Percentiles rank a stretch among this genome's conserved stretches.
phyloP scores from a whole-genome alignment of 169 alveolate species.

The Cryptosporidium ryanae region DNA sequence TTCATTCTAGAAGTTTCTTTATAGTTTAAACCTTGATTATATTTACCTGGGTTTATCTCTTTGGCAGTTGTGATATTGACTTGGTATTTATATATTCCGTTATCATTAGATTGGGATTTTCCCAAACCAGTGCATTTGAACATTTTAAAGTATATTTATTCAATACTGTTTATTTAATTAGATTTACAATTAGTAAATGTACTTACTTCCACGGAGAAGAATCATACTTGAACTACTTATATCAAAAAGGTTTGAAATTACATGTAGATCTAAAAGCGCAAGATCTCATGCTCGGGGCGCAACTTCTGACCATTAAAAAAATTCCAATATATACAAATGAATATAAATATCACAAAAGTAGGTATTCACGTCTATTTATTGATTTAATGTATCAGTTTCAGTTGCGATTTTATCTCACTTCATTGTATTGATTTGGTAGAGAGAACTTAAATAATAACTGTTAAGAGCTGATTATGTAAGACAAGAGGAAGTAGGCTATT shows the following conservation, averaged over 20 bases:
- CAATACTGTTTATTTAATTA: slow-evolving; percentile 20
- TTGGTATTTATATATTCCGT: not conserved
- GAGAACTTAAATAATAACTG: too few relatives aligned
- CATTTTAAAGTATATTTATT: slow-evolving; percentile 23
- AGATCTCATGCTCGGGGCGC: slow-evolving; percentile 65
- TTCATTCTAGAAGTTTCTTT: too few relatives aligned
- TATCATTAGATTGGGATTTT: not conserved
- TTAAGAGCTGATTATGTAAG: too few relatives aligned
- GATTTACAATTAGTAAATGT: not conserved
- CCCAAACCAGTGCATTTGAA: slow-evolving; percentile 54
- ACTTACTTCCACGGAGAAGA: not conserved
- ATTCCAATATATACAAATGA: too few relatives aligned
- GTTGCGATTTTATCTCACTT: too few relatives aligned
- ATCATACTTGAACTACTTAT: not conserved
- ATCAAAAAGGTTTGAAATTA: slow-evolving; percentile 1
- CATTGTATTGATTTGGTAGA: too few relatives aligned
- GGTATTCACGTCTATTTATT: too few relatives aligned
- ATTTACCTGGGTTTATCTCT: not conserved
- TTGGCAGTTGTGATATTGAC: not conserved
- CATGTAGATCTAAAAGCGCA: slow-evolving; percentile 74
- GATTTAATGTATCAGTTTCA: too few relatives aligned
- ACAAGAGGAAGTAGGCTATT: too few relatives aligned
- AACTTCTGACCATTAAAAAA: slow-evolving; percentile 58
- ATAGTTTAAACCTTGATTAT: too few relatives aligned
- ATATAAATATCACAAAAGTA: too few relatives aligned